phyloP scores from a whole-genome alignment of 768 basidiomycete genomes.

The Russula vinacea region DNA sequence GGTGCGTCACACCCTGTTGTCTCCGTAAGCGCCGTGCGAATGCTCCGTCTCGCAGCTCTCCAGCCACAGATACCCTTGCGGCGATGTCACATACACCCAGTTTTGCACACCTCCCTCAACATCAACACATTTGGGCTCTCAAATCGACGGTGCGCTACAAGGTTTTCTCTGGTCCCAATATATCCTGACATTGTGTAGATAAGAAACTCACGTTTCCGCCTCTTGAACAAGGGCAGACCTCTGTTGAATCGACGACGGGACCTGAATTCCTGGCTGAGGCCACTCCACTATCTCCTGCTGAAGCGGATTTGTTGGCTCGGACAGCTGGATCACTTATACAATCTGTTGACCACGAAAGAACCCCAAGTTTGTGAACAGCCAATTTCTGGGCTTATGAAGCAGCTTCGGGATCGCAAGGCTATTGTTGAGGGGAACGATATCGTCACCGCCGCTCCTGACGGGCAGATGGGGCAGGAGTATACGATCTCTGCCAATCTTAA shows the following conservation, averaged over 20 bases:
- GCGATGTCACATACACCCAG: conserved; percentile 40
- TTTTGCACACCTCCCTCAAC: conserved; percentile 31
- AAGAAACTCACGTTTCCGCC: conserved; percentile 42
- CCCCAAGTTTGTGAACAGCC: conserved; percentile 80
- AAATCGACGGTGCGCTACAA: conserved; percentile 45
- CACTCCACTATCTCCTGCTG: conserved; percentile 36
- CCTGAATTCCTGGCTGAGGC: conserved; percentile 8
- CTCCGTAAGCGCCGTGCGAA: background rate
- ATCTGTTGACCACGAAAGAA: conserved; percentile 70
- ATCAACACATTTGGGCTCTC: conserved; percentile 27
- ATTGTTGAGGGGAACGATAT: conserved; percentile 77
- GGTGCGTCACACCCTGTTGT: conserved; percentile 7
- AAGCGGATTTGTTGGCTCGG: conserved; percentile 70
- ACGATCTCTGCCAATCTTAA: conserved; percentile 47
- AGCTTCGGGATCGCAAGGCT: conserved; percentile 74
- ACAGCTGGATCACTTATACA: conserved; percentile 78
- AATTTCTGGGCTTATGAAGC: conserved; percentile 84
- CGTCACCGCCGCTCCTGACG: conserved; percentile 45
- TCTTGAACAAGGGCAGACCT: conserved; percentile 24
- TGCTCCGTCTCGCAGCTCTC: conserved; percentile 1
- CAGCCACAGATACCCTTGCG: conserved; percentile 15
- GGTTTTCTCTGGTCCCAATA: conserved; percentile 20
- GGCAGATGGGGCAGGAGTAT: conserved; percentile 29
- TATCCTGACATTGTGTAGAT: conserved; percentile 24
- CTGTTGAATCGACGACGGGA: conserved; percentile 1